A percentile compares a stretch with the other conserved stretches of the same genome.
These are phyloP conservation scores for Phlyctochytrium arcticum DNA, from an alignment of 192 early-diverging fungal genomes.

Conservation along the genomic window DNA sequence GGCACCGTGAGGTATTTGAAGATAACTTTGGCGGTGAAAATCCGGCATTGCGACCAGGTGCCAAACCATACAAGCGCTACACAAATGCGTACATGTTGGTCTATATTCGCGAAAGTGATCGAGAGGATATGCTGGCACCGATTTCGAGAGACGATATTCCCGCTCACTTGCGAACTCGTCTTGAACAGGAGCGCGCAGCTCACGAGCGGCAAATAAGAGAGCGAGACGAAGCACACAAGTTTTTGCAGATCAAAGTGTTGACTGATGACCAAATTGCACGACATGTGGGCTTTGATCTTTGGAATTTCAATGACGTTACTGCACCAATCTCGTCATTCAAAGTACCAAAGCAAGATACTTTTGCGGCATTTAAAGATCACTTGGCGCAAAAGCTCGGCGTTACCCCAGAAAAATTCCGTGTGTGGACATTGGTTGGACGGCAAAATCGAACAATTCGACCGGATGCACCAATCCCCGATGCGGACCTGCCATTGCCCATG, in stretches of 20 bases:
- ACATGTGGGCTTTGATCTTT: conserved; percentile 86
- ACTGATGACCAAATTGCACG: conserved; percentile 62
- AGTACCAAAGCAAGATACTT: conserved; percentile 56
- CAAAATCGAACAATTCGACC: conserved; percentile 90
- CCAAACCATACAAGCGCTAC: conserved; percentile 68
- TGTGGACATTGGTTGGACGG: conserved; percentile 85
- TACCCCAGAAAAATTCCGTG: conserved; percentile 53
- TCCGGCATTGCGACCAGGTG: conserved; percentile 33
- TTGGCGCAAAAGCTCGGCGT: conserved; percentile 46
- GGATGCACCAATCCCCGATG: conserved; percentile 62
- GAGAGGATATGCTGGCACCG: conserved; percentile 66
- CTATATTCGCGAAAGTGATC: conserved; percentile 79
- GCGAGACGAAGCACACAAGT: conserved; percentile 64
- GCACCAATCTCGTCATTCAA: conserved; percentile 30
- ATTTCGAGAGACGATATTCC: conserved; percentile 72
- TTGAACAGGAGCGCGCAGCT: conserved; percentile 61
- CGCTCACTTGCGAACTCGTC: conserved; percentile 60
- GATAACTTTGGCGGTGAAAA: conserved; percentile 85
- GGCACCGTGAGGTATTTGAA: conserved; percentile 79
- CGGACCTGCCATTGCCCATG: conserved; percentile 33
- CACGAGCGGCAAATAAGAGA: conserved; percentile 63
- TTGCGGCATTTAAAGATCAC: conserved; percentile 35
- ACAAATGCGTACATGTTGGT: conserved; percentile 99
- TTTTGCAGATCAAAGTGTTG: conserved; percentile 59
- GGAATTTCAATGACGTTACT: conserved; percentile 60